Conservation (phyloP, 2,329 filamentous ascomycete genomes). For the Pseudocercospora pini-densiflorae region DNA sequence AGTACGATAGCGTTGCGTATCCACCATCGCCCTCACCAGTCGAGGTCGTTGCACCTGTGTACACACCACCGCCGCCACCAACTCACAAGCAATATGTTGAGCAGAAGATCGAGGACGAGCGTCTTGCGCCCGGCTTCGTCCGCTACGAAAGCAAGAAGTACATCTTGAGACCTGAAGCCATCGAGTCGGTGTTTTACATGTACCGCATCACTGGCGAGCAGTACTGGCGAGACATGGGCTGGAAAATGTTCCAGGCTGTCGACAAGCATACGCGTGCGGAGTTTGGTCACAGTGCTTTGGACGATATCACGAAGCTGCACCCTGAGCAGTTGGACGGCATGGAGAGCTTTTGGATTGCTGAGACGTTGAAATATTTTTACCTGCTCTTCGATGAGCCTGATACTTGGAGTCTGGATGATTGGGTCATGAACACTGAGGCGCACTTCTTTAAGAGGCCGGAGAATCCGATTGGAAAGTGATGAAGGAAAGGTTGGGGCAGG, state of each 20-base stretch:
- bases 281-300: conserved; percentile 71
- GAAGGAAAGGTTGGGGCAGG: background rate
- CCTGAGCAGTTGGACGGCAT: conserved; percentile 63
- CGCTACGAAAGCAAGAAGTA: conserved; percentile 45
- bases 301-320: conserved; percentile 59
- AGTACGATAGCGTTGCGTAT: background rate
- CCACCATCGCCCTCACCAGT: background rate
- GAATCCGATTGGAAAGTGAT: background rate
- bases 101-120: conserved; percentile 44
- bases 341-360: conserved; percentile 87
- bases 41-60: conserved; percentile 20
- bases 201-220: conserved; percentile 85
- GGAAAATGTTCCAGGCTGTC: conserved; percentile 81
- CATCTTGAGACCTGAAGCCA: conserved; percentile 70
- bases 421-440: conserved; percentile 64
- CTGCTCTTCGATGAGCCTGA: conserved; percentile 73
- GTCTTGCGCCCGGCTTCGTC: conserved; percentile 47
- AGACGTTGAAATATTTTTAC: conserved; percentile 93
- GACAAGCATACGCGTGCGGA: conserved; percentile 68
- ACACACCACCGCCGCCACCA: conserved; percentile 34
- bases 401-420: conserved; percentile 70
- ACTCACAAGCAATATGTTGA: conserved; percentile 39
- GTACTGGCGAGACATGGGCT: conserved; percentile 78
- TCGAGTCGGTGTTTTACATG: conserved; percentile 87
- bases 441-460: conserved; percentile 49